phyloP scores from a whole-genome alignment of 2,329 filamentous ascomycete genomes.

The Pestalotiopsis sp. region DNA sequence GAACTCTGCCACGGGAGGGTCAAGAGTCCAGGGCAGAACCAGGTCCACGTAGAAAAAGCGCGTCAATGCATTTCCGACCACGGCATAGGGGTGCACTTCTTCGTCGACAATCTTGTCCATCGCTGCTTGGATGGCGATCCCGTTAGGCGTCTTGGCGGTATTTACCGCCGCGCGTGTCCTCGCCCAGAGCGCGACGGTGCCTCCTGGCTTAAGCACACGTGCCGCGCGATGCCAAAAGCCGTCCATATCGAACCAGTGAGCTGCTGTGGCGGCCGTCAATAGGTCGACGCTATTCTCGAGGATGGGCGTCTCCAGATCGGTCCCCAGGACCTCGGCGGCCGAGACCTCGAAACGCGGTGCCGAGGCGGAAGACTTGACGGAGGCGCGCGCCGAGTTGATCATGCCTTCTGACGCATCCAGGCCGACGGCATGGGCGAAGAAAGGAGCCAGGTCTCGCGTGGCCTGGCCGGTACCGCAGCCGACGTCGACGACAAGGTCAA shows the following conservation, averaged over 20 bases:
- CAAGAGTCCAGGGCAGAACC: slow-evolving; percentile 50
- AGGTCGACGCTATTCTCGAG: slow-evolving; percentile 44
- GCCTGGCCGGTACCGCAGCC: slow-evolving; percentile 59
- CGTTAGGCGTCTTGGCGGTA: slow-evolving; percentile 36
- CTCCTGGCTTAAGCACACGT: slow-evolving; percentile 49
- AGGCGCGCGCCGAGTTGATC: slow-evolving; percentile 46
- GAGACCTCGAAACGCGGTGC: slow-evolving; percentile 43
- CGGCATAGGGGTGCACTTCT: slow-evolving; percentile 38
- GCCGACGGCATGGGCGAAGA: slow-evolving; percentile 49
- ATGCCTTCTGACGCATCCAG: slow-evolving; percentile 55
- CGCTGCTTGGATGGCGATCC: slow-evolving; percentile 39
- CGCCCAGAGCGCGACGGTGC: slow-evolving; percentile 53
- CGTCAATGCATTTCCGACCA: slow-evolving; percentile 43
- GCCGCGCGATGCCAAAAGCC: slow-evolving; percentile 50
- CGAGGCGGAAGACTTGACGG: slow-evolving; percentile 31
- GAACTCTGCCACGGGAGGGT: slow-evolving; percentile 36
- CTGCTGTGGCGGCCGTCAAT: slow-evolving; percentile 50
- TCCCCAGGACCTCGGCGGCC: slow-evolving; percentile 44
- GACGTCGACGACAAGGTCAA: slow-evolving; percentile 50
- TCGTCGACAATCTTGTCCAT: slow-evolving; percentile 39
- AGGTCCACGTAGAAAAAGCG: slow-evolving; percentile 43
- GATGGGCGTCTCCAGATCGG: slow-evolving; percentile 26
- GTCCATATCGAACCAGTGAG: slow-evolving; percentile 61
- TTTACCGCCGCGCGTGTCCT: slow-evolving; percentile 30
- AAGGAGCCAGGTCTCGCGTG: slow-evolving; percentile 43